These are phyloP conservation scores for Naganishia albida DNA, from an alignment of 1,284 basidiomycete genomes.

Conservation along the genomic window DNA sequence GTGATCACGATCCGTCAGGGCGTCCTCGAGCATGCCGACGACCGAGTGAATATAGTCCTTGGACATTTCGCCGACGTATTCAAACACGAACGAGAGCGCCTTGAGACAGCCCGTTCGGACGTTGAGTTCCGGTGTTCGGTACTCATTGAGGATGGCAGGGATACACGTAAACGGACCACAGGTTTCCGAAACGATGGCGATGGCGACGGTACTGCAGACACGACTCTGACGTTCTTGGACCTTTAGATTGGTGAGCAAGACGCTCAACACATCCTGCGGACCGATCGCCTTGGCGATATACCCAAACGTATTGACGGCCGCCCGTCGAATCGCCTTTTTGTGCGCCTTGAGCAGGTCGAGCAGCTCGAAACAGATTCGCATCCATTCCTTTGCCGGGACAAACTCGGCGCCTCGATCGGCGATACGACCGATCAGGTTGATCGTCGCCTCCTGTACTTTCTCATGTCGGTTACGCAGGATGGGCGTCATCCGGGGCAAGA, in stretches of 20 bases:
- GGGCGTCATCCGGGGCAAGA: slow-evolving; percentile 97
- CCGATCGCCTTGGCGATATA: slow-evolving; percentile 99
- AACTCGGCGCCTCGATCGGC: slow-evolving; percentile 99
- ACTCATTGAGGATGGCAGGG: slow-evolving; percentile 97
- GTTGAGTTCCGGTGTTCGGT: slow-evolving; percentile 95
- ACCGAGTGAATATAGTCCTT: slow-evolving; percentile 98
- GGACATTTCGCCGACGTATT: slow-evolving; percentile 99
- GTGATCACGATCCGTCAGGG: slow-evolving; percentile 94
- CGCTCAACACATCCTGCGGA: slow-evolving; percentile 96
- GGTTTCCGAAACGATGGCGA: slow-evolving; percentile 93
- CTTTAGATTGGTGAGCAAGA: slow-evolving; percentile 91
- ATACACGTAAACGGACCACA: slow-evolving; percentile 99
- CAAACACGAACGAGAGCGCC: slow-evolving; percentile 96
- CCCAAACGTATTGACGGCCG: slow-evolving; percentile 98
- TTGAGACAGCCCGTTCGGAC: slow-evolving; percentile 99
- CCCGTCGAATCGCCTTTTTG: slow-evolving; percentile 97
- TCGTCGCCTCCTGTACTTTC: slow-evolving; percentile 98
- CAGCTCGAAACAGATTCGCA: slow-evolving; percentile 99
- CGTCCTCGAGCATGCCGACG: slow-evolving; percentile 96
- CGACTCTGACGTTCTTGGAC: slow-evolving; percentile 99
- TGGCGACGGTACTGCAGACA: slow-evolving; percentile 97
- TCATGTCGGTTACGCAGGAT: slow-evolving; percentile 98
- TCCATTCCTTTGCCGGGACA: slow-evolving; percentile 98
- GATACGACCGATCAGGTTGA: slow-evolving; percentile 98
- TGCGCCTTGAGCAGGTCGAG: slow-evolving; percentile 97